phyloP scores from a whole-genome alignment of 176 grass and related monocot genomes.

The sorghum (Sorghum bicolor) region Sorghum_bicolor_NCBIv3 NC_012872.2:63571001-63571500 shows the following conservation, averaged over 20 bases:
- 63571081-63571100: neutral
- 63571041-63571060: neutral
- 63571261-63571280: slow-evolving; percentile 10
- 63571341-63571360: slow-evolving; percentile 90
- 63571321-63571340: neutral
- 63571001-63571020: slow-evolving; percentile 14
- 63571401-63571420: slow-evolving; percentile 89
- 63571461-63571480: neutral
- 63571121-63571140: slow-evolving; percentile 6
- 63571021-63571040: neutral
- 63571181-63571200: slow-evolving; percentile 98
- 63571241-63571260: slow-evolving; percentile 11
- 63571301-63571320: neutral
- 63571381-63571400: slow-evolving; percentile 68
- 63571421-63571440: slow-evolving; percentile 99
- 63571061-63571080: neutral
- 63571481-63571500: neutral
- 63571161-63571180: slow-evolving; percentile 93
- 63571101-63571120: neutral
- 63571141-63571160: slow-evolving; percentile 55
- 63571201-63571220: neutral
- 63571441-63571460: slow-evolving; percentile 61
- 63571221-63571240: slow-evolving; percentile 11
- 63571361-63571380: slow-evolving; percentile 95
- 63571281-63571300: neutral